Evolutionary conservation across 495 filamentous ascomycete genomes (phyloP).

Genomic region (Venustampulla echinocandica): DNA sequence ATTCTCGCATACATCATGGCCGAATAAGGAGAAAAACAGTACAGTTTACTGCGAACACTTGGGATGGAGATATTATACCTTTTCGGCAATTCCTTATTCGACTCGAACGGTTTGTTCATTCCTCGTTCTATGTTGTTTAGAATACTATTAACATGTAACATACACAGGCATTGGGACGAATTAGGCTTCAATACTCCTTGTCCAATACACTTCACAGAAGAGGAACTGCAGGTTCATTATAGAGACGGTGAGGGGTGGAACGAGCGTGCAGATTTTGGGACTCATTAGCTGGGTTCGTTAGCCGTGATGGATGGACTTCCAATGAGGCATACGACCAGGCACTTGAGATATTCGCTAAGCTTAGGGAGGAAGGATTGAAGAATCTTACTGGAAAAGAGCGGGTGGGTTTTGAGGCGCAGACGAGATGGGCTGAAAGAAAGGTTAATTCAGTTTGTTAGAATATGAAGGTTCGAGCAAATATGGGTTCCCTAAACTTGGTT

Average conservation of each 20-base stretch:
- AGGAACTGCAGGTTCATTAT: conserved; percentile 21
- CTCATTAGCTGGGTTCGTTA: conserved; percentile 12
- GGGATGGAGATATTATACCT: conserved; percentile 30
- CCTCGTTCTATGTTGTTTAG: background rate
- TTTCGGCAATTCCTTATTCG: conserved; percentile 25
- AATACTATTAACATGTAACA: conserved; percentile 6
- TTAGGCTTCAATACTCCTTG: conserved; percentile 14
- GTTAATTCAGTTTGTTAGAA: conserved; percentile 4
- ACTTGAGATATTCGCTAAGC: conserved; percentile 19
- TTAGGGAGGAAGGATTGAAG: conserved; percentile 18
- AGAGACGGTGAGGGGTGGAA: conserved; percentile 20
- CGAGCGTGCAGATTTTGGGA: conserved; percentile 22
- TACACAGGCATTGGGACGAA: conserved; percentile 11
- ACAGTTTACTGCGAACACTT: conserved; percentile 25
- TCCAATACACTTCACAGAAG: conserved; percentile 25
- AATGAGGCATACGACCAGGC: conserved; percentile 19
- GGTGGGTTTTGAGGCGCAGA: conserved; percentile 15
- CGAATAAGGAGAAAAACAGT: conserved; percentile 25
- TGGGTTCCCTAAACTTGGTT: background rate
- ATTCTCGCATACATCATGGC: conserved; percentile 25
- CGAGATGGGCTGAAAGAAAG: conserved; percentile 21
- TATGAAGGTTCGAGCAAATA: background rate
- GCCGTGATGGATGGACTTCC: conserved; percentile 20
- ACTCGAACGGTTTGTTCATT: conserved; percentile 15
- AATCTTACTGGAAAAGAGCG: conserved; percentile 13